Evolutionary conservation across 805 yeast species (phyloP), one percentile per base, ranked within the genome.

Genomic region (Soucietia sequanensis): DNA sequence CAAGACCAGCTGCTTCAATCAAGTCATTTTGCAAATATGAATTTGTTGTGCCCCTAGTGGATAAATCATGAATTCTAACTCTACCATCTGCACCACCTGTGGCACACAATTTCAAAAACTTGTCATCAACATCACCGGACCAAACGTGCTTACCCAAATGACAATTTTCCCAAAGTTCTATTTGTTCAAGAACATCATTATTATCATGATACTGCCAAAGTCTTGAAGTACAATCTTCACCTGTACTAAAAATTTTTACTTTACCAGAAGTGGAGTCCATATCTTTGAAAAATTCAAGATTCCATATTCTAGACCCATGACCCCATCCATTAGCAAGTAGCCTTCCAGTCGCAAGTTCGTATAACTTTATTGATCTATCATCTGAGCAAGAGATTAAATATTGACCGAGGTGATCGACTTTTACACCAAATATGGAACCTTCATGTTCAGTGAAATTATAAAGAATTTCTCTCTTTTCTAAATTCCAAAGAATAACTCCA

Each of bases 81-180:
- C 84, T 76, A 0, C 97, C 97, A 60, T 93, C 99, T 25, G 95
- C 95, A 23, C 99, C 99, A 27, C 96, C 93, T 9, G 96, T 85
- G 2, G 80, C 89, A 6, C 83, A 80, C 2, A 81, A 46, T 33
- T 66, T 54, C 14, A 62, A 51, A 7, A 33, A n/a, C 0, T 54
- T 48, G 21, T 66, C 69, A 28, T 72, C 68, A 0, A 78, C 69
- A 45, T 79, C 85, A 2, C 83, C 75, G 16, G 87, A 78, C 99
- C 98, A 93, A 1, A 84, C 75, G 51, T 86, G 91, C 54, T 93
- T 83, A 3, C 95, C 96, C 22, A 76, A 69, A 53, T 90, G 97
- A 15, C 82, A 78, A 34, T 84, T 56, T 23, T 65, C 86, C 45
- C 75, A 72, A 2, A 78, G 65, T 23, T 68, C 68, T 2, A 52